Percentiles rank a stretch among this genome's conserved stretches.
Evolutionary conservation across 2,329 filamentous ascomycete genomes (phyloP).

Genomic region (Nannizzia gypsea): DNA sequence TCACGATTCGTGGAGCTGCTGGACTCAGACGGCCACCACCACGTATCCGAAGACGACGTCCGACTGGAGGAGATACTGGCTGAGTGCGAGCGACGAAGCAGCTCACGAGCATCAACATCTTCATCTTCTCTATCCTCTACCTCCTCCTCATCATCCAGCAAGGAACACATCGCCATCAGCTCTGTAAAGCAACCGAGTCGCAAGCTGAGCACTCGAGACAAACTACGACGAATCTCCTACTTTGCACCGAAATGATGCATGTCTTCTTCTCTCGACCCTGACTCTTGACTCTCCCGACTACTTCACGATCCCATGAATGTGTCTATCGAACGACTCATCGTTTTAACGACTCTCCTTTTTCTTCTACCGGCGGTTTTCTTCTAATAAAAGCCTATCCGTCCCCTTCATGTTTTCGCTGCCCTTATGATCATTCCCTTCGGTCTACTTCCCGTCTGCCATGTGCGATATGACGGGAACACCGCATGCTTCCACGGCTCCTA

Average conservation of each 20-base stretch:
- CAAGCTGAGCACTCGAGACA: background rate
- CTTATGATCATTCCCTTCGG: background rate
- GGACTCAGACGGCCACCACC: constrained; percentile 8
- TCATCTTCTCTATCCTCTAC: constrained; percentile 3
- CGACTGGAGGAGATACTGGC: constrained; percentile 15
- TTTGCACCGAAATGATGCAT: background rate
- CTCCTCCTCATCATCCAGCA: background rate
- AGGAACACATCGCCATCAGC: background rate
- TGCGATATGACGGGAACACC: background rate
- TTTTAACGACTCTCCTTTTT: background rate
- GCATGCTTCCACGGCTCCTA: background rate
- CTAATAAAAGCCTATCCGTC: background rate
- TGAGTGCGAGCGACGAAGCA: constrained; percentile 7
- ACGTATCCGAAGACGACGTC: constrained; percentile 12
- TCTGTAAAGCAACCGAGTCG: background rate
- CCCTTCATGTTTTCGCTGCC: background rate
- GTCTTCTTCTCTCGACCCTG: background rate
- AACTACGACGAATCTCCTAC: background rate
- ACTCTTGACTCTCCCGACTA: background rate
- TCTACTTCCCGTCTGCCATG: background rate
- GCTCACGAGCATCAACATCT: background rate
- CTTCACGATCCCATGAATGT: constrained; percentile 1
- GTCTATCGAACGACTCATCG: background rate
- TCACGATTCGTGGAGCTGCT: constrained; percentile 14
- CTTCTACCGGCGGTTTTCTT: background rate